These are phyloP conservation scores for Casaregolazyma suthepensis DNA, from an alignment of 1,139 yeast genomes.

Conservation along the genomic window DNA sequence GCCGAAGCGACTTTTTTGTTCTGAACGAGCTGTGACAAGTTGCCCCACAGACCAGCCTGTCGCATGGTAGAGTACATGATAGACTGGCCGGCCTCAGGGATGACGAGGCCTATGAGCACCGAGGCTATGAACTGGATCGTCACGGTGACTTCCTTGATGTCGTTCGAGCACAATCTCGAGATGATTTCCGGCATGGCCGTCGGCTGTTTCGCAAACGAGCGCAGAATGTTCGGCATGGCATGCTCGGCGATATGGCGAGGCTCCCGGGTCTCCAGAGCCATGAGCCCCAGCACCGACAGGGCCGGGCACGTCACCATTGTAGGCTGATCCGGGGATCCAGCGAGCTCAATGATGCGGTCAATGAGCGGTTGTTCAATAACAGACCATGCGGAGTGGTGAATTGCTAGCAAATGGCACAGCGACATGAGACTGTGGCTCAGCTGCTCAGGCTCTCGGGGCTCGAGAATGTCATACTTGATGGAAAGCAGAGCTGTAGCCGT, in stretches of 20 bases:
- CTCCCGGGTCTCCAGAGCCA: slow-evolving; percentile 22
- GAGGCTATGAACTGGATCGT: slow-evolving; percentile 25
- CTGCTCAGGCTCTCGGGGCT: slow-evolving; percentile 21
- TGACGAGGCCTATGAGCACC: slow-evolving; percentile 22
- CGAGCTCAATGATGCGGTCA: slow-evolving; percentile 18
- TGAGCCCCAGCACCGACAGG: slow-evolving; percentile 23
- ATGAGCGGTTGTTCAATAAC: slow-evolving; percentile 26
- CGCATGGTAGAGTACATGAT: slow-evolving; percentile 23
- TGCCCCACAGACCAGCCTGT: slow-evolving; percentile 24
- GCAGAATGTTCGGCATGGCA: slow-evolving; percentile 18
- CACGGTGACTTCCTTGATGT: slow-evolving; percentile 22
- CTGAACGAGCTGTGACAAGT: slow-evolving; percentile 23
- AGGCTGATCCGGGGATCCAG: slow-evolving; percentile 20
- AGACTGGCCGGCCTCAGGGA: slow-evolving; percentile 16
- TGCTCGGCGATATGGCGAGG: slow-evolving; percentile 12
- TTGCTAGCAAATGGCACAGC: slow-evolving; percentile 21
- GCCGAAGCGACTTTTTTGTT: slow-evolving; percentile 24
- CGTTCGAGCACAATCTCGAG: slow-evolving; percentile 19
- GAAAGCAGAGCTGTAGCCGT: slow-evolving; percentile 28
- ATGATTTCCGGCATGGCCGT: slow-evolving; percentile 21
- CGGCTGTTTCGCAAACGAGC: slow-evolving; percentile 17
- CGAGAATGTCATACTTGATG: slow-evolving; percentile 28
- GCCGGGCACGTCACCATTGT: slow-evolving; percentile 26
- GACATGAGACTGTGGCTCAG: slow-evolving; percentile 25
- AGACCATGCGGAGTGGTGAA: slow-evolving; percentile 26